A percentile compares a stretch with the other conserved stretches of the same genome.
Conservation (phyloP, 345 rosid species). For the Aquilaria malaccensis region DNA sequence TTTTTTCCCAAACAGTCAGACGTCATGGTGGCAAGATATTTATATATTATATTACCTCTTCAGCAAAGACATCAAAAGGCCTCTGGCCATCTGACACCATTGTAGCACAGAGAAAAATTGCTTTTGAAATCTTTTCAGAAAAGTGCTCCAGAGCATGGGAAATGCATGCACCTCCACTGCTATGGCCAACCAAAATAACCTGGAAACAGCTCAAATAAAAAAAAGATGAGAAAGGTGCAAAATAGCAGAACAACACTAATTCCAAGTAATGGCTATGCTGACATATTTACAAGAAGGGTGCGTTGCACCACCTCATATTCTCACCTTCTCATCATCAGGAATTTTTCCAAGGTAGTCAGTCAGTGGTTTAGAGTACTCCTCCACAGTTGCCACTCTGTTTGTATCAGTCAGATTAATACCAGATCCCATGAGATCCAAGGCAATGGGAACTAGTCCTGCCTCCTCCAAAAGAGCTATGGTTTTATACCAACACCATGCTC, state of each 20-base stretch:
- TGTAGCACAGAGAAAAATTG: slow-evolving; percentile 79
- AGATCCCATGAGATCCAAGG: slow-evolving; percentile 78
- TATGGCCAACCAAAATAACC: slow-evolving; percentile 90
- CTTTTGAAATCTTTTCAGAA: slow-evolving; percentile 73
- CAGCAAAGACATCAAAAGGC: slow-evolving; percentile 92
- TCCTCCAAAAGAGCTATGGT: slow-evolving; percentile 78
- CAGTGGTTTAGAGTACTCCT: slow-evolving; percentile 81
- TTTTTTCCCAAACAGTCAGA: too few species aligned
- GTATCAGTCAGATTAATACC: slow-evolving; percentile 75
- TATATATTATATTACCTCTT: slow-evolving; percentile 44
- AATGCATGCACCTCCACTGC: slow-evolving; percentile 84
- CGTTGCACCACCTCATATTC: not conserved
- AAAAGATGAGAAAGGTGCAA: not conserved
- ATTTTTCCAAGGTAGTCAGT: slow-evolving; percentile 49
- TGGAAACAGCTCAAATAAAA: slow-evolving; percentile 18
- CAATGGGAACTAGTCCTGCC: slow-evolving; percentile 62
- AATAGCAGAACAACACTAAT: too few species aligned
- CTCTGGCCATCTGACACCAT: slow-evolving; percentile 86
- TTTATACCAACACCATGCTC: slow-evolving; percentile 99
- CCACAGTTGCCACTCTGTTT: slow-evolving; percentile 57
- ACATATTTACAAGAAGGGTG: not conserved
- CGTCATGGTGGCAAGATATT: too few species aligned
- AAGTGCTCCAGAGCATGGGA: slow-evolving; percentile 80
- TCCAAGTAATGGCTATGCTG: not conserved
- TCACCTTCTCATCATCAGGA: slow-evolving; percentile 85